A percentile compares a stretch with the other conserved stretches of the same genome.
Evolutionary conservation across 768 basidiomycete species (phyloP).

Genomic region (Amanita fuliginea): DNA sequence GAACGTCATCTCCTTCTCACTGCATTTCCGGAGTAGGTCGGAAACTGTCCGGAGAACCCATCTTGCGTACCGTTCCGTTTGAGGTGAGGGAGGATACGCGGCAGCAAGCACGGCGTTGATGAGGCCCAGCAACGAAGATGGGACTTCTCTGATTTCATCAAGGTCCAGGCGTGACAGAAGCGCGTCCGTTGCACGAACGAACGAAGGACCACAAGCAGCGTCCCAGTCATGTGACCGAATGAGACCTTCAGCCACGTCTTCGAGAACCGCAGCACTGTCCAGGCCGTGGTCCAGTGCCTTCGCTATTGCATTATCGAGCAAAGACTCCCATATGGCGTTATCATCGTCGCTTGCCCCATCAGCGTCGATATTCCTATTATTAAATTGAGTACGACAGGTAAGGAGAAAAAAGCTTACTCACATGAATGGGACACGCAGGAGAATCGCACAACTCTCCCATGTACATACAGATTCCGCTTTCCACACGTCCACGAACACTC

Average conservation of each 20-base stretch:
- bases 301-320: conserved; percentile 39
- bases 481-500: conserved; percentile 47
- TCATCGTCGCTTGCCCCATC: conserved; percentile 51
- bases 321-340: conserved; percentile 45
- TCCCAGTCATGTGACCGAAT: conserved; percentile 27
- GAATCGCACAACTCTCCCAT: conserved; percentile 44
- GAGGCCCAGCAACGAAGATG: conserved; percentile 43
- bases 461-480: conserved; percentile 25
- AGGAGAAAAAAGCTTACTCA: conserved; percentile 21
- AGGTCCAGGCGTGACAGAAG: conserved; percentile 45
- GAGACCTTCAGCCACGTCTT: conserved; percentile 35
- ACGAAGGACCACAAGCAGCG: conserved; percentile 28
- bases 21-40: conserved; percentile 39
- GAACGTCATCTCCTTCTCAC: conserved; percentile 32
- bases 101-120: conserved; percentile 47
- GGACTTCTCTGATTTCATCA: conserved; percentile 39
- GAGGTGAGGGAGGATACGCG: conserved; percentile 56
- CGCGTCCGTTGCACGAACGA: conserved; percentile 45
- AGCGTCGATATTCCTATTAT: conserved; percentile 23
- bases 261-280: conserved; percentile 41
- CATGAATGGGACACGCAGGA: conserved; percentile 57
- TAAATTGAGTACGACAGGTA: conserved; percentile 3
- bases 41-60: conserved; percentile 56
- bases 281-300: conserved; percentile 52
- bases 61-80: conserved; percentile 38